These are phyloP conservation scores for Pachysolen tannophilus DNA, from an alignment of 805 yeast species.

Conservation along the genomic window DNA sequence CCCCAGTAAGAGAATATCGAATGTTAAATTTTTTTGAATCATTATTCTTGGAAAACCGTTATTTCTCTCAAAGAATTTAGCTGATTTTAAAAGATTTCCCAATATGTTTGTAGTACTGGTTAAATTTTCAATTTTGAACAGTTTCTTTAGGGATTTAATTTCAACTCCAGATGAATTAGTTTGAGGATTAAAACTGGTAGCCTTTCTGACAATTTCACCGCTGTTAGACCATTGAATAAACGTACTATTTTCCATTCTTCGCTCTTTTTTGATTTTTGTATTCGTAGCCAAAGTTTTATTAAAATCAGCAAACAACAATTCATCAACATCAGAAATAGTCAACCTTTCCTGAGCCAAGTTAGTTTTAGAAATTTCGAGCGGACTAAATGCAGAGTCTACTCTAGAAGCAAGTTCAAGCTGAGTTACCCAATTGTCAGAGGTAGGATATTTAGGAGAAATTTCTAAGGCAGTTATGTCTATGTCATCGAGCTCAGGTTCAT, in stretches of 20 bases:
- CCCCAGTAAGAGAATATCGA: slow-evolving; percentile 21
- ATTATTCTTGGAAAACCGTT: slow-evolving; percentile 30
- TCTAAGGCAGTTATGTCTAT: slow-evolving; percentile 35
- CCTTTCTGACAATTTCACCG: slow-evolving; percentile 4
- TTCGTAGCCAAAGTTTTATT: slow-evolving; percentile 23
- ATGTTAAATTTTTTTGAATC: slow-evolving; percentile 20
- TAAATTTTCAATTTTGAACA: slow-evolving; percentile 5
- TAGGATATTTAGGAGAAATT: slow-evolving; percentile 35
- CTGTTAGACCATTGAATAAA: slow-evolving; percentile 8
- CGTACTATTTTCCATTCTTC: slow-evolving; percentile 15
- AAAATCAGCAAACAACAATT: slow-evolving; percentile 38
- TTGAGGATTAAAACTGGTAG: neutral
- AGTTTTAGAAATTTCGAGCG: neutral
- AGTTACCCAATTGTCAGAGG: slow-evolving; percentile 54
- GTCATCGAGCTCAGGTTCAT: slow-evolving; percentile 55
- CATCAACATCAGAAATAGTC: slow-evolving; percentile 35
- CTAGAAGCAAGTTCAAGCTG: slow-evolving; percentile 51
- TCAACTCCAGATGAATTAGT: slow-evolving; percentile 6
- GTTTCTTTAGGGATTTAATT: neutral
- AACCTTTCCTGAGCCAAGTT: slow-evolving; percentile 7
- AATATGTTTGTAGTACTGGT: slow-evolving; percentile 11
- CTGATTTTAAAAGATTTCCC: slow-evolving; percentile 16
- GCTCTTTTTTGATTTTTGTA: slow-evolving; percentile 20
- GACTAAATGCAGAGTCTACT: slow-evolving; percentile 29
- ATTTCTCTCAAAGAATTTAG: slow-evolving; percentile 18